These are phyloP conservation scores for Blastobotrys serpentis DNA, from an alignment of 1,139 yeast genomes.

Conservation along the genomic window DNA sequence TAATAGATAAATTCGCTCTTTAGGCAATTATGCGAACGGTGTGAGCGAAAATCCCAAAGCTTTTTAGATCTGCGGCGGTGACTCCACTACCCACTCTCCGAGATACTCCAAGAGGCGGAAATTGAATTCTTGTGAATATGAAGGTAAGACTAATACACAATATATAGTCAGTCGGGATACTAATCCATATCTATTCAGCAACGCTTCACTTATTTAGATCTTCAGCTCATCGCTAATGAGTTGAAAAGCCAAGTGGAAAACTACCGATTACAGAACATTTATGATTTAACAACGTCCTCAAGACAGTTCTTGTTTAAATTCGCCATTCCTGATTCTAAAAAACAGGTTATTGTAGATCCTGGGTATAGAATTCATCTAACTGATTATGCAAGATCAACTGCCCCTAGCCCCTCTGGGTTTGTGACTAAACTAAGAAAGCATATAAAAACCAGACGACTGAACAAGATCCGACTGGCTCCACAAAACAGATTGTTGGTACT, in stretches of 20 bases:
- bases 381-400: constrained; percentile 74
- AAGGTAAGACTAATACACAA: too few species aligned
- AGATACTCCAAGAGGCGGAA: too few species aligned
- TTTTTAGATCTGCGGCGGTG: too few species aligned
- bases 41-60: constrained; percentile 2
- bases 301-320: constrained; percentile 80
- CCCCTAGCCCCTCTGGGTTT: constrained; percentile 80
- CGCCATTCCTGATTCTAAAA: constrained; percentile 78
- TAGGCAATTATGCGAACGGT: too few species aligned
- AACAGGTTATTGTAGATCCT: constrained; percentile 73
- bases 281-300: constrained; percentile 70
- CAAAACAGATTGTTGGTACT: constrained; percentile 78
- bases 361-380: constrained; percentile 82
- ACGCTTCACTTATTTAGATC: constrained; percentile 80
- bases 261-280: constrained; percentile 79
- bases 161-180: not conserved
- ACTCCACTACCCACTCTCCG: too few species aligned
- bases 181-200: constrained; percentile 49
- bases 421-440: constrained; percentile 85
- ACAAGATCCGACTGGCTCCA: constrained; percentile 69
- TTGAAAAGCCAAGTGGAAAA: constrained; percentile 56
- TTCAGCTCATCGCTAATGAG: constrained; percentile 69
- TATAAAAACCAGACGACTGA: constrained; percentile 73
- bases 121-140: too few species aligned
- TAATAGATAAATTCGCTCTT: not conserved